A percentile compares a stretch with the other conserved stretches of the same genome.
Evolutionary conservation across 352 stramenopile species (phyloP).

Genomic region (Phytophthora crassamura): DNA sequence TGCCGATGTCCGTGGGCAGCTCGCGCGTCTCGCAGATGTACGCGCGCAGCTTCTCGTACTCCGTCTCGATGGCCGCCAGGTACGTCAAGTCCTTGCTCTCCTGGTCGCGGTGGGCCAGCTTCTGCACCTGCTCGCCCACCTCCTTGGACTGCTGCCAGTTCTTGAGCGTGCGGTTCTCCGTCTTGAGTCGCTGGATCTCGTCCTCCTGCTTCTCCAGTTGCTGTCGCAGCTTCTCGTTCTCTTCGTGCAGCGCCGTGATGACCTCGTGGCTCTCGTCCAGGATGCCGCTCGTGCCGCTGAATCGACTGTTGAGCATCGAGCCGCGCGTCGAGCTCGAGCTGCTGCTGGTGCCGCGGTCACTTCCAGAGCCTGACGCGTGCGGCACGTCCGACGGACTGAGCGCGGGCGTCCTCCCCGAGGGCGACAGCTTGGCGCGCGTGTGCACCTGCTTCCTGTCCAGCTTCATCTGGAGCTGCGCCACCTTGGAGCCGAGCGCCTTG

Average conservation of each 20-base stretch:
- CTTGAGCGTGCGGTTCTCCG: slow-evolving; percentile 79
- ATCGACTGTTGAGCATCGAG: slow-evolving; percentile 64
- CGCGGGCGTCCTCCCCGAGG: slow-evolving; percentile 43
- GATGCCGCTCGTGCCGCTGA: slow-evolving; percentile 76
- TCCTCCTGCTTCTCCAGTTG: slow-evolving; percentile 79
- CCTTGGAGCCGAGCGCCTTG: slow-evolving; percentile 75
- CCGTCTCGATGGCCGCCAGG: slow-evolving; percentile 73
- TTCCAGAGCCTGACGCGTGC: slow-evolving; percentile 19
- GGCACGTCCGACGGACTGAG: slow-evolving; percentile 34
- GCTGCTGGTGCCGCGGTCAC: slow-evolving; percentile 28
- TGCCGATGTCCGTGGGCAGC: slow-evolving; percentile 71
- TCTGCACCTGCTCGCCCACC: slow-evolving; percentile 89
- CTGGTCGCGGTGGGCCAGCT: slow-evolving; percentile 84
- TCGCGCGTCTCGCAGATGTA: slow-evolving; percentile 85
- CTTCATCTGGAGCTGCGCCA: slow-evolving; percentile 74
- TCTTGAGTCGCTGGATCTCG: slow-evolving; percentile 80
- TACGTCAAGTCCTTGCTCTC: slow-evolving; percentile 89
- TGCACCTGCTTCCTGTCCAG: slow-evolving; percentile 66
- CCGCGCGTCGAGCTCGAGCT: slow-evolving; percentile 43
- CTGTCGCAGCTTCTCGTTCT: slow-evolving; percentile 80
- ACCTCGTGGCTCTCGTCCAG: slow-evolving; percentile 88
- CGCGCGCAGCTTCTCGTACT: slow-evolving; percentile 84
- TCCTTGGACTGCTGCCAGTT: slow-evolving; percentile 90
- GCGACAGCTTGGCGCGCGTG: slow-evolving; percentile 48
- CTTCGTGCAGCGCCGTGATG: slow-evolving; percentile 84